These are phyloP conservation scores for Vigna unguiculata DNA, from an alignment of 306 rosid species.

Conservation along the genomic window DNA sequence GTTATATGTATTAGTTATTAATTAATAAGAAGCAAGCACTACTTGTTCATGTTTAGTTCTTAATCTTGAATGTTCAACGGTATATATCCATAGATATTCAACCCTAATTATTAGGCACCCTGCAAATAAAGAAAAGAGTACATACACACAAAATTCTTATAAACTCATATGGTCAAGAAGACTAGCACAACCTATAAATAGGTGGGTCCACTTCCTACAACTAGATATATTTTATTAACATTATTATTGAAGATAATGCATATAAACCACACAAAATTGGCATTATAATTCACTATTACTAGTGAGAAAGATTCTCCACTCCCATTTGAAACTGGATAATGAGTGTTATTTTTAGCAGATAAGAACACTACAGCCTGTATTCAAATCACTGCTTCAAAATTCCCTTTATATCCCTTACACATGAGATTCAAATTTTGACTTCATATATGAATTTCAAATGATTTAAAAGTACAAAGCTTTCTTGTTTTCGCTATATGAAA, in stretches of 20 bases:
- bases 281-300: neutral
- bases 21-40: too few species aligned
- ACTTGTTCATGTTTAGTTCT: neutral
- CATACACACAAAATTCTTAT: neutral
- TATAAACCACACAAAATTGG: constrained; percentile 30
- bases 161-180: neutral
- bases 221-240: neutral
- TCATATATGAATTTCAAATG: neutral
- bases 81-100: neutral
- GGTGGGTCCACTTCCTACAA: constrained; percentile 20
- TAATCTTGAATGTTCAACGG: neutral
- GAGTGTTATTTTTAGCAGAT: neutral
- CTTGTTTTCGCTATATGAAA: neutral
- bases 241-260: neutral
- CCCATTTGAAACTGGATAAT: neutral
- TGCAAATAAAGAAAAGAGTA: neutral
- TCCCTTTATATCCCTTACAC: neutral
- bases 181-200: constrained; percentile 8
- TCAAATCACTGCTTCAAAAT: neutral
- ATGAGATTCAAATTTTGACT: neutral
- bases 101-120: neutral
- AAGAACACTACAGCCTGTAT: neutral
- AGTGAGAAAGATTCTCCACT: constrained; percentile 13
- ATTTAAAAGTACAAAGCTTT: neutral
- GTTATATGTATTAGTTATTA: too few species aligned